Evolutionary conservation across 2,329 filamentous ascomycete species (phyloP).

Genomic region (Penicillium sp.): DNA sequence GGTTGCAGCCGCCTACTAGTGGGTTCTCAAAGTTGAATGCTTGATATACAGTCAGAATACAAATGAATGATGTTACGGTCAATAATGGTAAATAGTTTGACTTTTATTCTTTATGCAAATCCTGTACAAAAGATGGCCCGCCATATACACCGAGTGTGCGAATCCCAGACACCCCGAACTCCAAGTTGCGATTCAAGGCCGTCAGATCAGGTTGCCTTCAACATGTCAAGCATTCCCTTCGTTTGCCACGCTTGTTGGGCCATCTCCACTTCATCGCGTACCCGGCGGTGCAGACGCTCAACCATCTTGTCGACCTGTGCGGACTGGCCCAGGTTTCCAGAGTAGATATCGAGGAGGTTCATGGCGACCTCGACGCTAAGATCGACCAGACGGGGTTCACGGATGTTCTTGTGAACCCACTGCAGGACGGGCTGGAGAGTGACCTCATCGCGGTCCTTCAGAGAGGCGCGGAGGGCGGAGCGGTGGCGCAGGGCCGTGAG

Average conservation of each 20-base stretch:
- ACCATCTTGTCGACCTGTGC: constrained; percentile 70
- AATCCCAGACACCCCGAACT: constrained; percentile 23
- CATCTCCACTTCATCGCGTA: constrained; percentile 74
- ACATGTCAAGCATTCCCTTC: constrained; percentile 81
- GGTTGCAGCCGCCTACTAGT: constrained; percentile 78
- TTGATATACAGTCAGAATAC: background rate
- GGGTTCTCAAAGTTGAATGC: constrained; percentile 69
- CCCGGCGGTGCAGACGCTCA: constrained; percentile 64
- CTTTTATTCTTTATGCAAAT: constrained; percentile 26
- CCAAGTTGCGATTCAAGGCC: constrained; percentile 17
- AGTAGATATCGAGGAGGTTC: constrained; percentile 82
- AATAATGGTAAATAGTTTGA: constrained; percentile 13
- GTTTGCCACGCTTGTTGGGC: constrained; percentile 80
- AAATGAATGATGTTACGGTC: constrained; percentile 5
- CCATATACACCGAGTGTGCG: constrained; percentile 24
- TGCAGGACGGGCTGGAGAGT: constrained; percentile 76
- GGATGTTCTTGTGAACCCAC: constrained; percentile 79
- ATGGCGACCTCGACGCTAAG: constrained; percentile 81
- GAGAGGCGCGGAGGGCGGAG: constrained; percentile 75
- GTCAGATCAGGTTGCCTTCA: constrained; percentile 42
- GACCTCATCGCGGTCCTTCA: constrained; percentile 76
- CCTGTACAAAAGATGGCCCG: constrained; percentile 28
- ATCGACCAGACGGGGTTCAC: constrained; percentile 75
- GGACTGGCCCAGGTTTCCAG: constrained; percentile 71
- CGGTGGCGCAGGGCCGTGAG: constrained; percentile 84